These are phyloP conservation scores for Ormosia emarginata DNA, from an alignment of 306 rosid genomes.

Conservation along the genomic window DNA sequence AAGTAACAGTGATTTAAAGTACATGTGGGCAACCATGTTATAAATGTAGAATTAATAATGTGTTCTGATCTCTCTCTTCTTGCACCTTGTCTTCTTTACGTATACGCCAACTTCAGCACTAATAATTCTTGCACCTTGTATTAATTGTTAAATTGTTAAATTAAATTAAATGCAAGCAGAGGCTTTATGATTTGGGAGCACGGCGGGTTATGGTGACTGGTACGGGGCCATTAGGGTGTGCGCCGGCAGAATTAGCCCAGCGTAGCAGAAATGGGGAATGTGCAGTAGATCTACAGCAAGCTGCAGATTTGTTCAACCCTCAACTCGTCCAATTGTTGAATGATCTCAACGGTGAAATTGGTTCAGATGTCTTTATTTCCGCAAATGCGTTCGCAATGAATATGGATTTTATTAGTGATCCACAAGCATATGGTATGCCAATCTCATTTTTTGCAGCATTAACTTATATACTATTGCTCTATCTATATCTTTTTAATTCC, in stretches of 20 bases:
- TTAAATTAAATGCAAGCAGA: conserved; percentile 29
- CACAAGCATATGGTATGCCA: conserved; percentile 51
- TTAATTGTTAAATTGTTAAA: background rate
- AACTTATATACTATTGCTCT: too few relatives aligned
- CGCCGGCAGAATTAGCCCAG: conserved; percentile 61
- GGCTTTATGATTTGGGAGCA: conserved; percentile 64
- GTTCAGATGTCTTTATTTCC: conserved; percentile 41
- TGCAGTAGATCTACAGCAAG: conserved; percentile 43
- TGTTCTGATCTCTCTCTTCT: background rate
- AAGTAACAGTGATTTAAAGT: background rate
- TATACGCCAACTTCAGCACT: too few relatives aligned
- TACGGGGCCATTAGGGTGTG: conserved; percentile 77
- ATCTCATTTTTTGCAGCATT: background rate
- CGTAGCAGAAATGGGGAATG: conserved; percentile 60
- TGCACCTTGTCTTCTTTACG: background rate
- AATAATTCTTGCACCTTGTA: background rate
- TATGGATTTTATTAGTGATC: conserved; percentile 54
- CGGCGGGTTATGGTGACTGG: conserved; percentile 67
- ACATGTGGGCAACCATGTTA: background rate
- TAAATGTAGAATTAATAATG: background rate
- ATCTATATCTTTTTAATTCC: background rate
- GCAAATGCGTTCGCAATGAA: conserved; percentile 50
- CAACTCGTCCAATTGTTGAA: conserved; percentile 44
- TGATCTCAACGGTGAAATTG: conserved; percentile 48
- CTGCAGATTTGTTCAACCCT: conserved; percentile 58